Evolutionary conservation across 768 basidiomycete genomes (phyloP).

Genomic region (Mycena galopus): DNA sequence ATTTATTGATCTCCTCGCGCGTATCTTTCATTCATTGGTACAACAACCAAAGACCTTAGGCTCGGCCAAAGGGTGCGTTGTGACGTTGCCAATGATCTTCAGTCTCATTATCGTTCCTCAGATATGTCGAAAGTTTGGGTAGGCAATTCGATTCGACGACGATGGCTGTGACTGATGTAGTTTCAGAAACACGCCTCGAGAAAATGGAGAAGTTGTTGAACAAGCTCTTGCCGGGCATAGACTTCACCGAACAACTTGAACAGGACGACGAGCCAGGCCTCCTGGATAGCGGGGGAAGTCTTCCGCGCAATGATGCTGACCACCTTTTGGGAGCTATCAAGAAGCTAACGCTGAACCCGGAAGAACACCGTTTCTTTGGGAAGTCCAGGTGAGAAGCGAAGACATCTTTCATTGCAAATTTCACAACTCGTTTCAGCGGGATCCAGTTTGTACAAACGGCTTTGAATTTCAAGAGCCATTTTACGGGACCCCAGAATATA

Average conservation of each 20-base stretch:
- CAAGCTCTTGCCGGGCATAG: constrained; percentile 70
- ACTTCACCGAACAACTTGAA: constrained; percentile 72
- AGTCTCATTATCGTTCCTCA: constrained; percentile 37
- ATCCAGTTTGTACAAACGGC: constrained; percentile 67
- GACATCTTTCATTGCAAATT: background rate
- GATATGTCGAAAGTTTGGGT: constrained; percentile 73
- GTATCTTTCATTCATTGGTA: background rate
- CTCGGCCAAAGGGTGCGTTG: constrained; percentile 70
- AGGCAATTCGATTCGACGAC: background rate
- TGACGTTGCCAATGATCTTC: background rate
- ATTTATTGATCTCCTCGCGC: background rate
- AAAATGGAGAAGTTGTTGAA: constrained; percentile 73
- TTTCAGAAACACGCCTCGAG: constrained; percentile 25
- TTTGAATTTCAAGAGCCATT: constrained; percentile 62
- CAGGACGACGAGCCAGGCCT: constrained; percentile 39
- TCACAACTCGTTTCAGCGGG: constrained; percentile 49
- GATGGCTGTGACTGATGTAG: background rate
- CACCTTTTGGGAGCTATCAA: constrained; percentile 44
- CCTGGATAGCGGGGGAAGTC: constrained; percentile 49
- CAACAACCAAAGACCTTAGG: constrained; percentile 59
- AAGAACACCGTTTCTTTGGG: constrained; percentile 62
- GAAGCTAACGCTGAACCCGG: constrained; percentile 55
- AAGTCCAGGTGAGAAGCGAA: constrained; percentile 47
- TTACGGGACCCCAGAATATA: constrained; percentile 17
- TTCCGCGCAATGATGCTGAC: constrained; percentile 55